phyloP scores from a whole-genome alignment of 805 yeast species.

The Pichia paraexigua region DNA sequence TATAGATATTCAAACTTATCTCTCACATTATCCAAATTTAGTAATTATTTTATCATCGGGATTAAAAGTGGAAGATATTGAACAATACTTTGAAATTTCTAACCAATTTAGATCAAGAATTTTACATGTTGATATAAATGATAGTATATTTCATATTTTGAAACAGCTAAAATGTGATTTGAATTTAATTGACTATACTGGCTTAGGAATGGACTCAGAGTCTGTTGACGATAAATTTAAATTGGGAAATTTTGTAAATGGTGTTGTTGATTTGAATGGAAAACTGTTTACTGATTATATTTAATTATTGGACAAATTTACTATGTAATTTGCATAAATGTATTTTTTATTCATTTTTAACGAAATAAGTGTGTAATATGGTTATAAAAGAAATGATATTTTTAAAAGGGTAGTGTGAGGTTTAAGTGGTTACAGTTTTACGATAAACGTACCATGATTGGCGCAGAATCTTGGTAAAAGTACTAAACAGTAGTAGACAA shows the following conservation, averaged over 20 bases:
- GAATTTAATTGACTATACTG: conserved; percentile 20
- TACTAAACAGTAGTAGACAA: too few relatives aligned
- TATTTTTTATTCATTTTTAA: too few relatives aligned
- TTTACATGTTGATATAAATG: conserved; percentile 38
- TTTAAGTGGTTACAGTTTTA: too few relatives aligned
- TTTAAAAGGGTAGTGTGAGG: too few relatives aligned
- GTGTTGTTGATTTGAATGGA: conserved; percentile 9
- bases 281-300: neutral
- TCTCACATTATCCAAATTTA: conserved; percentile 17
- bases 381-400: too few relatives aligned
- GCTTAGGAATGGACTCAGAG: conserved; percentile 10
- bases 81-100: conserved; percentile 17
- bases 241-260: conserved; percentile 19
- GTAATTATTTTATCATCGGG: conserved; percentile 24
- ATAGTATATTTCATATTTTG: conserved; percentile 47
- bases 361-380: too few relatives aligned
- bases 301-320: neutral
- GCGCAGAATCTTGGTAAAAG: too few relatives aligned
- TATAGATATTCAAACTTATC: conserved; percentile 3
- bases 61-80: conserved; percentile 12
- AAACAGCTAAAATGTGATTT: conserved; percentile 35
- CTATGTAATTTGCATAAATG: too few relatives aligned
- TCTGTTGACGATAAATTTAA: conserved; percentile 18
- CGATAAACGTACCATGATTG: too few relatives aligned
- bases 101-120: conserved; percentile 24